These are phyloP conservation scores for Gamarada debralockiae DNA, from an alignment of 495 filamentous ascomycete genomes.

Conservation along the genomic window DNA sequence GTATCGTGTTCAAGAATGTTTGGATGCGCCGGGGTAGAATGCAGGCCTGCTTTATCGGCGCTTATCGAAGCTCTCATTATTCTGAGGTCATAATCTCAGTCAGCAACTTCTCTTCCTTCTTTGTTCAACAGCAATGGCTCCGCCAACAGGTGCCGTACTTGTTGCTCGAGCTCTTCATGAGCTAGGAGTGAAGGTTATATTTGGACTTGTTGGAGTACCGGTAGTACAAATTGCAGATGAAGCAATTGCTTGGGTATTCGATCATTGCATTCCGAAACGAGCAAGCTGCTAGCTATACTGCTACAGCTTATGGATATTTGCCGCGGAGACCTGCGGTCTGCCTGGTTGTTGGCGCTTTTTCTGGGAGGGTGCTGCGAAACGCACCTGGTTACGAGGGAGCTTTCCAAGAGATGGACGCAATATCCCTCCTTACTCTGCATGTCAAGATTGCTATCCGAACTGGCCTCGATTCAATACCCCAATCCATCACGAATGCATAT, in stretches of 20 bases:
- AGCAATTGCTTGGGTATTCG: slow-evolving; percentile 58
- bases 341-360: slow-evolving; percentile 59
- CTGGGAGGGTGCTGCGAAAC: slow-evolving; percentile 56
- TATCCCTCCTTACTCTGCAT: slow-evolving; percentile 54
- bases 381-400: slow-evolving; percentile 51
- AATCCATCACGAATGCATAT: slow-evolving; percentile 51
- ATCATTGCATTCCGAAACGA: slow-evolving; percentile 67
- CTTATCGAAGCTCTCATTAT: slow-evolving; percentile 34
- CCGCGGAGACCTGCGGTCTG: slow-evolving; percentile 59
- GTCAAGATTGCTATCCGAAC: slow-evolving; percentile 54
- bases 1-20: not conserved
- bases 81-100: slow-evolving; percentile 58
- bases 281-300: slow-evolving; percentile 61
- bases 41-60: slow-evolving; percentile 4
- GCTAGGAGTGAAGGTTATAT: slow-evolving; percentile 54
- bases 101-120: slow-evolving; percentile 44
- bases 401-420: slow-evolving; percentile 60
- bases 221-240: slow-evolving; percentile 63
- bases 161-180: slow-evolving; percentile 54
- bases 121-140: slow-evolving; percentile 52
- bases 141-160: slow-evolving; percentile 53
- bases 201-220: slow-evolving; percentile 63
- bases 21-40: not conserved
- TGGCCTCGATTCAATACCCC: slow-evolving; percentile 45
- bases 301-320: slow-evolving; percentile 61